Conservation (phyloP, 495 filamentous ascomycete species). For the Hyaloscypha variabilis region DNA sequence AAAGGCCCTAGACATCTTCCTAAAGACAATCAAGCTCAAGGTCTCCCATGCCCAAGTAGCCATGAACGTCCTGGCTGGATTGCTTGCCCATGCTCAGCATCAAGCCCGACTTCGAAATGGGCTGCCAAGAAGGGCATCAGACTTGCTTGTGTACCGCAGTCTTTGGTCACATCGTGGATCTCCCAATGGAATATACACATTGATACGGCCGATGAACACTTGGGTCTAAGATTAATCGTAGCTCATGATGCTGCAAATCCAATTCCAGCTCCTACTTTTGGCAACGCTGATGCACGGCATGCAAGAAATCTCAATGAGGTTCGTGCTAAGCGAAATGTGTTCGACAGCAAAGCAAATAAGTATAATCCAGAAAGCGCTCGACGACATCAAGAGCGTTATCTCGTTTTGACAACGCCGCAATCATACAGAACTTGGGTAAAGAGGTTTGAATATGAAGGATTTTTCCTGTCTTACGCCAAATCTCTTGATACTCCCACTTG, state of each 20-base stretch:
- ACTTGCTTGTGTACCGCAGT: conserved; percentile 14
- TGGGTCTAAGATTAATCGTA: conserved; percentile 9
- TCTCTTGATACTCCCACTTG: not conserved
- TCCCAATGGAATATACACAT: conserved; percentile 5
- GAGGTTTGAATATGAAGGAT: conserved; percentile 10
- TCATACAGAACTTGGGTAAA: conserved; percentile 14
- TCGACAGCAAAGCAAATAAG: not conserved
- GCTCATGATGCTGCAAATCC: conserved; percentile 7
- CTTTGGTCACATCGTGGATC: conserved; percentile 8
- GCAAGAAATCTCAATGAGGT: not conserved
- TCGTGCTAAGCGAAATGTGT: not conserved
- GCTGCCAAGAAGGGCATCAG: conserved; percentile 5
- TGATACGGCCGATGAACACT: not conserved
- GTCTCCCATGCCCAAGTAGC: conserved; percentile 5
- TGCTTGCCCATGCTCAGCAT: conserved; percentile 14
- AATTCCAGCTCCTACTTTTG: not conserved
- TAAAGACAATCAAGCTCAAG: not conserved
- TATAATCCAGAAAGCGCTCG: not conserved
- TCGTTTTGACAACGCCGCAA: not conserved
- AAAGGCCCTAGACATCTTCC: conserved; percentile 15
- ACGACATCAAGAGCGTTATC: conserved; percentile 7
- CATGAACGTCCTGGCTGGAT: conserved; percentile 15
- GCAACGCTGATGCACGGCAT: conserved; percentile 6
- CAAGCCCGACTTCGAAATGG: conserved; percentile 18
- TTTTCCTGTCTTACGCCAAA: not conserved